Percentiles rank a stretch among this genome's conserved stretches.
Evolutionary conservation across 2,329 filamentous ascomycete species (phyloP).

Genomic region (Aspergillus caelatus): DNA sequence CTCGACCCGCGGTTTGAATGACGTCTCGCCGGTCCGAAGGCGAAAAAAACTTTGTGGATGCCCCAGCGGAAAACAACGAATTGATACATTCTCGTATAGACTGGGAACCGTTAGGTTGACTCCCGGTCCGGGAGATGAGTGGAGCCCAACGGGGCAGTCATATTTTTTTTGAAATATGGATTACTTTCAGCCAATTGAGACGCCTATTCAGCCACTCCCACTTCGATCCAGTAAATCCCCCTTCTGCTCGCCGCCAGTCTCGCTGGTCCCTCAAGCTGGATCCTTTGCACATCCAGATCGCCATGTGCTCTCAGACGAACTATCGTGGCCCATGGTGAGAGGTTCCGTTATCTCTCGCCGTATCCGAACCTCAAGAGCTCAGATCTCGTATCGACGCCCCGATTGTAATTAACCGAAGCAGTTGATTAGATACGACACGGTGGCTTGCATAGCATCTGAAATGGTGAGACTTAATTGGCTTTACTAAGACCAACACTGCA

Average conservation of each 20-base stretch:
- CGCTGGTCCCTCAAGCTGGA: background rate
- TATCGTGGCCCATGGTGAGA: background rate
- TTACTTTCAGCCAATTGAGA: background rate
- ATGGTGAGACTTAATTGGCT: background rate
- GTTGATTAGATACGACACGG: background rate
- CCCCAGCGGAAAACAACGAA: background rate
- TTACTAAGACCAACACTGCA: background rate
- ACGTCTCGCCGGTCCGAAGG: background rate
- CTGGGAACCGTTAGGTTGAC: background rate
- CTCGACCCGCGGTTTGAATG: background rate
- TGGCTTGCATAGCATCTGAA: background rate
- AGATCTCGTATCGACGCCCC: constrained; percentile 1
- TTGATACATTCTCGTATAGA: constrained; percentile 3
- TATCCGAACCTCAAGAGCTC: background rate
- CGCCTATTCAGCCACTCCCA: background rate
- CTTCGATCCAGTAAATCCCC: background rate
- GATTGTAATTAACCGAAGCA: background rate
- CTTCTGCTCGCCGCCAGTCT: background rate
- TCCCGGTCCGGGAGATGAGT: background rate
- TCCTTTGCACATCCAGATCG: background rate
- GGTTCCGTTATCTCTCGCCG: background rate
- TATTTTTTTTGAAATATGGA: background rate
- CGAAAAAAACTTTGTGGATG: background rate
- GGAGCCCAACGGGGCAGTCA: constrained; percentile 2
- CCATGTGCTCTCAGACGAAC: background rate